Evolutionary conservation across 164 flowering plant genomes (phyloP).

Genomic region (Pachysandra terminalis): DNA sequence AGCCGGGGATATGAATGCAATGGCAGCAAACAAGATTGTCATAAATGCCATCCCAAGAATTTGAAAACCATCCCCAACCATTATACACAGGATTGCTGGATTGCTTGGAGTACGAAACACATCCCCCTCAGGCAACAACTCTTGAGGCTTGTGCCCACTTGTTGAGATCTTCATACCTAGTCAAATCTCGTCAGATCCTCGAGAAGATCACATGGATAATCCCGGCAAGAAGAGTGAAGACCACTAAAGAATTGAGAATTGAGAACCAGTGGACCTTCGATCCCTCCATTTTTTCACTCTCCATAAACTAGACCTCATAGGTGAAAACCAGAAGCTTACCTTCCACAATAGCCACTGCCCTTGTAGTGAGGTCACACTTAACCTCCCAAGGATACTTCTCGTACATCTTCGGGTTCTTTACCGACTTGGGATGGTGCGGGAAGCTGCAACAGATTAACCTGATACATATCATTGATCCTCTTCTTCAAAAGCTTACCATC

Average conservation of each 20-base stretch:
- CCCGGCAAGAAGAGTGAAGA: slow-evolving; percentile 80
- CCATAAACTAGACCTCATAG: slow-evolving; percentile 67
- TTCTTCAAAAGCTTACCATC: slow-evolving; percentile 48
- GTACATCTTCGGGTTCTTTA: slow-evolving; percentile 58
- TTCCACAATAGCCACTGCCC: slow-evolving; percentile 60
- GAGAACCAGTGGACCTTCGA: slow-evolving; percentile 91
- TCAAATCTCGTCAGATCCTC: slow-evolving; percentile 54
- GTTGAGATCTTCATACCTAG: slow-evolving; percentile 62
- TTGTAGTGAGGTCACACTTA: slow-evolving; percentile 56
- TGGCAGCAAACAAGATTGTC: slow-evolving; percentile 59
- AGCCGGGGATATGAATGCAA: slow-evolving; percentile 69
- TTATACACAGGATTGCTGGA: slow-evolving; percentile 43
- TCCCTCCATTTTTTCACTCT: slow-evolving; percentile 90
- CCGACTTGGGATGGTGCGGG: slow-evolving; percentile 39
- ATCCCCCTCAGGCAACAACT: slow-evolving; percentile 63
- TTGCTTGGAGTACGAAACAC: slow-evolving; percentile 53
- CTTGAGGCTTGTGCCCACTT: slow-evolving; percentile 69
- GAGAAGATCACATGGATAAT: slow-evolving; percentile 83
- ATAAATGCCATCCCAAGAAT: slow-evolving; percentile 63
- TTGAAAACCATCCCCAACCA: slow-evolving; percentile 71
- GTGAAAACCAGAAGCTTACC: slow-evolving; percentile 57
- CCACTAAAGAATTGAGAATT: slow-evolving; percentile 79
- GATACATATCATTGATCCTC: slow-evolving; percentile 86
- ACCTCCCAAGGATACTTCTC: slow-evolving; percentile 46
- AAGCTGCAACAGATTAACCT: slow-evolving; percentile 69